Evolutionary conservation across 805 yeast species (phyloP), one percentile per base, ranked within the genome.

Genomic region (Cyberlindnera subsufficiens): DNA sequence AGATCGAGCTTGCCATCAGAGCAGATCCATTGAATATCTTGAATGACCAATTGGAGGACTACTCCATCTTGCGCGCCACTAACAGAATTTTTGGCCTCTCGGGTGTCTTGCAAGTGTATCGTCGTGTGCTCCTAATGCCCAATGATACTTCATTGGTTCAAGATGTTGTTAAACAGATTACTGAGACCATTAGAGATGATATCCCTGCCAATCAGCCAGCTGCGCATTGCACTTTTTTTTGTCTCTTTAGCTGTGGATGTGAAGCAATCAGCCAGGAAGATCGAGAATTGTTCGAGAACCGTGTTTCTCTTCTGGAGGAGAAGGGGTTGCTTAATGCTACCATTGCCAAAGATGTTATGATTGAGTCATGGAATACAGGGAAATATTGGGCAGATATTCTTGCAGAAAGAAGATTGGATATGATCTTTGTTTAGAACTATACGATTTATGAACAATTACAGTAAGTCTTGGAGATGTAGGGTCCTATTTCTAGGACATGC

Each of bases 41-140:
- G 32, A 45, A 37, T 13, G 40, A 38, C 18, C 32, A 33, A 30
- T 18, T 39, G 10, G 29, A 33, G 4, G 52, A 51, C 19, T 59
- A 64, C 34, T 50, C 54, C 15, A 50, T 57, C 4, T 50, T 72
- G 18, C 54, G 70, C 36, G 72, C 75, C 15, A 75, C 82, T 11
- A 80, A 80, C 52, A 66, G 67, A 45, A 59, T 77, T 3, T 79
- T 75, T 55, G 71, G 69, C 35, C 61, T 72, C 31, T 67, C 76
- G 61, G 86, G 83, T 1, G 56, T 77, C 11, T 61, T 80, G 14
- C 80, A 77, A 47, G 56, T 81, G 16, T 78, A 78, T 52, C 59
- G 86, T 46, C 63, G 87, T 34, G 79, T 78, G 1, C 56, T 81
- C n/a, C 56, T 61, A 32, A 54, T 80, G 4, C 75, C 82, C 0